These are phyloP conservation scores for Polytrichum formosum DNA, from an alignment of 225 moss, liverwort and hornwort species.

Conservation along the genomic window DNA sequence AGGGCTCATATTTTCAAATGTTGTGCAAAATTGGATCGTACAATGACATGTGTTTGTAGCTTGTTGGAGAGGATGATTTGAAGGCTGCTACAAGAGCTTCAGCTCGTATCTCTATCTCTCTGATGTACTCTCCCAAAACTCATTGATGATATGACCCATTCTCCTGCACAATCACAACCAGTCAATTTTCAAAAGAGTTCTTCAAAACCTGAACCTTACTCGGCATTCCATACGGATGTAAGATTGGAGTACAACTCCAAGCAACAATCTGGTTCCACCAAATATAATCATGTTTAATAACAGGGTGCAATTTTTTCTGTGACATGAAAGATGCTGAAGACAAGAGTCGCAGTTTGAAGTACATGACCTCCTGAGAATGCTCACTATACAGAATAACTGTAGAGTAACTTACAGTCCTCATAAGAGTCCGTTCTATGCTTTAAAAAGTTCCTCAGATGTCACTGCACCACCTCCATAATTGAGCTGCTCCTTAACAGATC, in stretches of 20 bases:
- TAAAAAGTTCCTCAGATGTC: conserved; percentile 46
- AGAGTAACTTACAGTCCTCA: conserved; percentile 72
- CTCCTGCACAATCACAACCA: conserved; percentile 50
- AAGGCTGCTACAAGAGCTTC: conserved; percentile 63
- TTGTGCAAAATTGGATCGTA: conserved; percentile 35
- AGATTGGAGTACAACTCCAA: too few relatives aligned
- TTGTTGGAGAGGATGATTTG: conserved; percentile 37
- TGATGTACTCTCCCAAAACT: conserved; percentile 74
- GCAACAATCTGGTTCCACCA: too few relatives aligned
- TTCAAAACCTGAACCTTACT: background rate
- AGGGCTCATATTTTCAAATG: conserved; percentile 13
- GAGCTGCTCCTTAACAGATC: conserved; percentile 50
- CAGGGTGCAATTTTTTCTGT: background rate
- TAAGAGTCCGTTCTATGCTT: conserved; percentile 82
- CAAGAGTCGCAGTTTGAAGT: too few relatives aligned
- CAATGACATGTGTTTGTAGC: conserved; percentile 18
- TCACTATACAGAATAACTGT: too few relatives aligned
- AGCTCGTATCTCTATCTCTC: conserved; percentile 72
- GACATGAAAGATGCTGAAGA: background rate
- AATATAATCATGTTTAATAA: too few relatives aligned
- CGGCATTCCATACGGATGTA: too few relatives aligned
- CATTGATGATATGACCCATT: conserved; percentile 91
- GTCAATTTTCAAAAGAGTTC: background rate
- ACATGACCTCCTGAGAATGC: too few relatives aligned
- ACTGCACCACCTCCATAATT: conserved; percentile 65